These are phyloP conservation scores for Draba incana DNA, from an alignment of 345 rosid genomes.

Conservation along the genomic window DNA sequence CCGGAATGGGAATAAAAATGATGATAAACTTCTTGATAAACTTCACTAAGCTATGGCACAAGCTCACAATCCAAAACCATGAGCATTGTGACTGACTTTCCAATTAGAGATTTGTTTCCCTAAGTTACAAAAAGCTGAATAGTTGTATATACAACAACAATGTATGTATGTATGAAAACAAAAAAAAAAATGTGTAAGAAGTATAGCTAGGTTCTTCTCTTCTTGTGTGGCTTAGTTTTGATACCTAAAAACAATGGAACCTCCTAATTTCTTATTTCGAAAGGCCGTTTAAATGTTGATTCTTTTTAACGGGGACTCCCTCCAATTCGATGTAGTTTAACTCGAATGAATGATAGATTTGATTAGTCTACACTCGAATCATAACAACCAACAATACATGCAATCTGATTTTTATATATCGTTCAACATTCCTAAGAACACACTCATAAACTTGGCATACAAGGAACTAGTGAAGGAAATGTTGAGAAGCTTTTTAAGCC, in stretches of 20 bases:
- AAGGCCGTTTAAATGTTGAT: not conserved
- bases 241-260: not conserved
- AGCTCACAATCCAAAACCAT: constrained; percentile 56
- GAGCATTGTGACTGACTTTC: constrained; percentile 44
- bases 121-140: not conserved
- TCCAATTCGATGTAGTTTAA: not conserved
- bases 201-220: not conserved
- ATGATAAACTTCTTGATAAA: constrained; percentile 34
- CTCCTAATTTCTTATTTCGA: too few species aligned
- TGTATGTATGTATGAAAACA: not conserved
- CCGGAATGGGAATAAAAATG: constrained; percentile 59
- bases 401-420: too few species aligned
- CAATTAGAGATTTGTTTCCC: not conserved
- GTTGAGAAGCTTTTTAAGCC: too few species aligned
- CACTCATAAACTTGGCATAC: too few species aligned
- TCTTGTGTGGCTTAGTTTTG: not conserved
- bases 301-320: not conserved
- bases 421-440: too few species aligned
- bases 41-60: constrained; percentile 55
- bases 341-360: too few species aligned
- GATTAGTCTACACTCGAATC: too few species aligned
- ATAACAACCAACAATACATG: too few species aligned
- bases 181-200: not conserved
- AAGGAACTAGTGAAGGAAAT: too few species aligned
- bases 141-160: not conserved